Base-by-base conservation (phyloP, 192 early-diverging fungal species). In the Lobulomyces angularis region DNA sequence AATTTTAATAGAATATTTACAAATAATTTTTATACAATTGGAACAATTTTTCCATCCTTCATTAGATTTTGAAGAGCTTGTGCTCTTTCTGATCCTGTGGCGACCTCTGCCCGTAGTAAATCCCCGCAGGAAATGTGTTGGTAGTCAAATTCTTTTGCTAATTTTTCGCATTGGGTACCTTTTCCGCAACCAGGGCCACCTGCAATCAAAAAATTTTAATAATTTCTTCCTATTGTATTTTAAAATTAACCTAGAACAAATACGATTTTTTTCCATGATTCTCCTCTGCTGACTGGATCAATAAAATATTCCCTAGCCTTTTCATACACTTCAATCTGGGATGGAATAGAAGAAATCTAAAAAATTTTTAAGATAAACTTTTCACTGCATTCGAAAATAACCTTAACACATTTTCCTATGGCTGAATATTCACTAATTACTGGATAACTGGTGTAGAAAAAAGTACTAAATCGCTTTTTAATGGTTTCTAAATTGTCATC, bases 21-120 rank as follows among this genome's bases (percentile, higher is more conserved):
- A n/a, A n/a, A n/a, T n/a, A n/a, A n/a, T n/a, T n/a, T n/a, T n/a
- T n/a, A n/a, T 48, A 65, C 60, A 27, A 67, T 44, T 17, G 77
- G 60, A 8, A 79, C 66, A 48, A 79, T 71, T 56, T 79, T 71
- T 8, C 77, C 77, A 34, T 79, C 59, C 35, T 56, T 59, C 62
- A 79, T 77, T 17, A 51, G 43, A 2, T 31, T 55, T 27, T 46
- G 1, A 48, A 16, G 25, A 21, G 14, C 12, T 48, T 45, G 35
- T 27, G 33, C 1, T 5, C 43, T 41, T n/a, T 45, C 43, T 17
- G 1, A 41, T 27, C 37, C 43, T 4, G 33, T 45, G 2, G 21
- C 26, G 3, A 67, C 62, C 51, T 48, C 46, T 48, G 21, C 46
- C 12, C 46, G 43, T 4, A 48, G 4, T n/a, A 48, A 22, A 50